Evolutionary conservation across 257 asterid genomes (phyloP).

Genomic region (Leonotis leonurus): DNA sequence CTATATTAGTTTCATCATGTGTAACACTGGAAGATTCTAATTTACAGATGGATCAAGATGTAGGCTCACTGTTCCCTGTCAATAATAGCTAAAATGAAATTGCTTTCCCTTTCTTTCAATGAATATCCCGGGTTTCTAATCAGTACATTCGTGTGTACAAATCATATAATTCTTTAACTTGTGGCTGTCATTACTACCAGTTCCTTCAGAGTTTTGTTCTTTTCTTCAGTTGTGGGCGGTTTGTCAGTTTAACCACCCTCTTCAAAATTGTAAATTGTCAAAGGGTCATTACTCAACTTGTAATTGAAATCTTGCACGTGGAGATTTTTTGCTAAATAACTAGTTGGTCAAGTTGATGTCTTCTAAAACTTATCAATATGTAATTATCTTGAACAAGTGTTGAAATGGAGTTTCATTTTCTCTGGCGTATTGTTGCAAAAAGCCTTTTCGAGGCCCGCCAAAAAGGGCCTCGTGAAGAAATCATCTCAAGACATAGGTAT

Average conservation of each 20-base stretch:
- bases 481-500: no score
- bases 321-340: not conserved
- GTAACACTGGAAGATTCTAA: slow-evolving; percentile 69
- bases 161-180: not conserved
- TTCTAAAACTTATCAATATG: not conserved
- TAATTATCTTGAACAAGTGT: not conserved
- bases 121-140: not conserved
- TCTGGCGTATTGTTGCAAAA: not conserved
- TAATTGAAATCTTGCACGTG: not conserved
- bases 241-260: not conserved
- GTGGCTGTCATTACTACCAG: not conserved
- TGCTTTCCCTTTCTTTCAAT: not conserved
- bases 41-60: slow-evolving; percentile 92
- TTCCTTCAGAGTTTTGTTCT: not conserved
- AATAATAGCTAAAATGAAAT: not conserved
- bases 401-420: not conserved
- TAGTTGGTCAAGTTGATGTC: not conserved
- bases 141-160: not conserved
- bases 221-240: not conserved
- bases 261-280: not conserved
- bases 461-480: no score
- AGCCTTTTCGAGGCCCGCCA: no score
- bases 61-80: slow-evolving; percentile 31
- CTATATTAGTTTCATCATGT: slow-evolving; percentile 36
- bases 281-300: not conserved